Base-by-base conservation (phyloP, 371 early-diverging fungal genomes). In the Basidiobolus meristosporus region DNA sequence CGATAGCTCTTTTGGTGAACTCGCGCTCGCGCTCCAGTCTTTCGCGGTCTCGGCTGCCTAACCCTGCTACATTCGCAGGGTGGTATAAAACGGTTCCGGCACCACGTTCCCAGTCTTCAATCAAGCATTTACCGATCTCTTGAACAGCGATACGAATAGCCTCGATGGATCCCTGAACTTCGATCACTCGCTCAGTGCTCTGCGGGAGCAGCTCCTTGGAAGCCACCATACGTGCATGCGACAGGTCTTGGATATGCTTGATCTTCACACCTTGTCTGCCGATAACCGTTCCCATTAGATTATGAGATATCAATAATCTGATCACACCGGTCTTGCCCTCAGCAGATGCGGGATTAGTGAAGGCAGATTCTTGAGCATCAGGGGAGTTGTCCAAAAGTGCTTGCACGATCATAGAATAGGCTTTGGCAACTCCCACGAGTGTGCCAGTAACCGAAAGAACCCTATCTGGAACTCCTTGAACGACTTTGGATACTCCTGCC, bases 261-360 rank as follows among this genome's bases (percentile, higher is more conserved):
- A 87, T 84, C 59, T 79, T 80, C 42, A 69, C 56, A 22, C 88
- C 88, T 54, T 78, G 79, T 34, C 79, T 74, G 36, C 86, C 88
- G 54, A 87, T 87, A 40, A 87, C 69, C 12, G 82, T 76, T 19
- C 88, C 88, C 80, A 86, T 82, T 39, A 82, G 56, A 49, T 75
- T 75, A 52, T 85, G 82, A 28, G 84, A 73, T 45, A 87, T 73
- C 47, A 87, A 60, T 28, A 87, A 53, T 35, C 85, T 82, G 47
- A 42, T 65, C 56, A 26, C 45, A 29, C 32, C 44, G 36, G 37
- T 51, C 31, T 50, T 52, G 17, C 53, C 43, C 35, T 54, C 58
- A 50, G 57, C 57, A 21, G 62, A 57, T 16, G 54, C 43, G 36
- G 68, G 60, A 10, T 61, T 67, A 31, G 67, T 61, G n/a, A n/a